Base-by-base conservation (phyloP, 495 filamentous ascomycete species). In the Aspergillus carlsbadensis region DNA sequence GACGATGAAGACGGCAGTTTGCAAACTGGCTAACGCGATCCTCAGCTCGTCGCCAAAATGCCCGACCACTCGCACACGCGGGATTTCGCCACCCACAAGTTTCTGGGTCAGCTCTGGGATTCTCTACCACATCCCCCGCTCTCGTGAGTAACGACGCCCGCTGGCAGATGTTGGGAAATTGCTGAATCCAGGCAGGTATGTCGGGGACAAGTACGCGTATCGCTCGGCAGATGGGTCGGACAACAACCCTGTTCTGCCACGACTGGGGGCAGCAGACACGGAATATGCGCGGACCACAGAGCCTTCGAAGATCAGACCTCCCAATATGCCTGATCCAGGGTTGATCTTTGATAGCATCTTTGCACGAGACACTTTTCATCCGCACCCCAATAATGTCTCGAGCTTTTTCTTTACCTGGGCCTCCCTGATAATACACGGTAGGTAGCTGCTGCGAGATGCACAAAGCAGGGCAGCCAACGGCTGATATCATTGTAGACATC, bases 361-460 rank as follows among this genome's bases (percentile, higher is more conserved):
- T 15, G 29, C 29, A 5, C 45, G 45, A 8, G 20, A 48, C 15
- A n/a, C 10, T 6, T 60, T 62, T 50, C 44, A 54, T 18, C 47
- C 54, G 29, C 62, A 61, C 29, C 51, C 52, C 29, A 49, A 52
- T 21, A 54, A 58, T 1, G 40, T 79, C 29, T 81, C 77, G 10
- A 75, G 69, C 52, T 69, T 79, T 58, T 64, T 81, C 6, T 77
- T 81, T 58, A 74, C 78, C 44, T 61, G 75, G 31, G 79, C 78
- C 1, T 71, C 71, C 0, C 72, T 82, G 46, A 79, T 81, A 56
- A 75, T 76, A 60, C 71, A 82, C 53, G 81, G 60, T 63, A n/a
- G 6, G 39, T 18, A 17, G n/a, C n/a, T n/a, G n/a, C 39, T 3
- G 14, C n/a, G 39, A 29, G 8, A 29, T 8, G 26, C 8, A 8